A percentile compares a stretch with the other conserved stretches of the same genome.
These are phyloP conservation scores for Helminthosporium solani DNA, from an alignment of 2,329 filamentous ascomycete species.

Conservation along the genomic window DNA sequence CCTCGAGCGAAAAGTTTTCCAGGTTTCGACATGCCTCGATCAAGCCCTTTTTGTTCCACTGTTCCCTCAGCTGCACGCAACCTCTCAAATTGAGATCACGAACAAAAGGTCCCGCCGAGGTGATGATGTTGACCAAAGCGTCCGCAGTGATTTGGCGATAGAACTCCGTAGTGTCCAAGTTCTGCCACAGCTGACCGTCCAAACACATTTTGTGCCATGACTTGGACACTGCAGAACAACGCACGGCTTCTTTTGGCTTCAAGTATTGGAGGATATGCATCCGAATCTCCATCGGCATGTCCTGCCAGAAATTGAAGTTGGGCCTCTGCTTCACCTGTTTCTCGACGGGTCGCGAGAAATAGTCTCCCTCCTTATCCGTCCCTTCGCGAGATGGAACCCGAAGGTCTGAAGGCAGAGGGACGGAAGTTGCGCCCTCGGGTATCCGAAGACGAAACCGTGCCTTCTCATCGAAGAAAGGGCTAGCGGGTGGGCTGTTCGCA, in stretches of 20 bases:
- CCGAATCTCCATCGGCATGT: slow-evolving; percentile 79
- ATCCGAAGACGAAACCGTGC: slow-evolving; percentile 58
- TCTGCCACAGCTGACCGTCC: slow-evolving; percentile 90
- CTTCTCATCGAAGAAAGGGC: slow-evolving; percentile 54
- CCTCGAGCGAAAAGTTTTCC: slow-evolving; percentile 83
- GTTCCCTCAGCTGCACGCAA: slow-evolving; percentile 83
- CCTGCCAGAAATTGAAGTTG: slow-evolving; percentile 71
- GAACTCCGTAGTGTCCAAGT: slow-evolving; percentile 78
- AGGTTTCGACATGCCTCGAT: slow-evolving; percentile 85
- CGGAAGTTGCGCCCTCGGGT: slow-evolving; percentile 54
- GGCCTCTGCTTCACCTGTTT: slow-evolving; percentile 40
- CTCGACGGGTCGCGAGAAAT: slow-evolving; percentile 47
- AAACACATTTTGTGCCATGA: slow-evolving; percentile 81
- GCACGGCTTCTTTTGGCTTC: slow-evolving; percentile 76
- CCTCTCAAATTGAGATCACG: slow-evolving; percentile 87
- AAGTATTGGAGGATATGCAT: slow-evolving; percentile 76
- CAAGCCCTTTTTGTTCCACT: slow-evolving; percentile 73
- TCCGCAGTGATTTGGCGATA: slow-evolving; percentile 84
- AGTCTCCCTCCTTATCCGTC: slow-evolving; percentile 46
- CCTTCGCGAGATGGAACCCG: slow-evolving; percentile 50
- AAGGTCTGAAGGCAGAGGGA: slow-evolving; percentile 65
- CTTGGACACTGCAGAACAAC: slow-evolving; percentile 74
- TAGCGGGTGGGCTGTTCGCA: slow-evolving; percentile 49
- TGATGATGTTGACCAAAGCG: slow-evolving; percentile 81
- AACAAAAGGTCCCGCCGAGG: slow-evolving; percentile 82